phyloP scores from a whole-genome alignment of 1,284 basidiomycete species.

The Neonothopanus nambi region DNA sequence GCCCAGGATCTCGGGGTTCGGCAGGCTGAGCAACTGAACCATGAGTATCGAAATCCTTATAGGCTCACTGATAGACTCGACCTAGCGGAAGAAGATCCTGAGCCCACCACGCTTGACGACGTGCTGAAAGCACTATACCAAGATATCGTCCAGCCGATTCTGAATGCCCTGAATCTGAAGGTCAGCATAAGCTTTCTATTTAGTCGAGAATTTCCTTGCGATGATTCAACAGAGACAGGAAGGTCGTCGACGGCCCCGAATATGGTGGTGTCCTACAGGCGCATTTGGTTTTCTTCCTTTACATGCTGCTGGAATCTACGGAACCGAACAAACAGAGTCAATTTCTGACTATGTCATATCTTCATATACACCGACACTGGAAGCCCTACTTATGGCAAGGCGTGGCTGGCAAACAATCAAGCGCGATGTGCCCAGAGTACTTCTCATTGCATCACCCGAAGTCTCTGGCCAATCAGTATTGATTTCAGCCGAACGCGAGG shows the following conservation, averaged over 20 bases:
- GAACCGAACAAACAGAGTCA: not conserved
- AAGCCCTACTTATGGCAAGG: conserved; percentile 1
- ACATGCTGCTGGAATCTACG: conserved; percentile 9
- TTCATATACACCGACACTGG: conserved; percentile 4
- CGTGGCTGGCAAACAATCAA: not conserved
- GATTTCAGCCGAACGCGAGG: not conserved
- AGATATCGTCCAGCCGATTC: too few species aligned
- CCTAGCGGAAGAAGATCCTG: too few species aligned
- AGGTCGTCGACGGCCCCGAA: not conserved
- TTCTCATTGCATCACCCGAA: not conserved
- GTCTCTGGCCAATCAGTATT: not conserved
- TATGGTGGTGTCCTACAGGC: conserved; percentile 5
- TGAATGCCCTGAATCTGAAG: too few species aligned
- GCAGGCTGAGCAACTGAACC: too few species aligned
- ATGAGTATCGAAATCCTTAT: too few species aligned
- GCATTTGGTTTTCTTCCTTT: conserved; percentile 4
- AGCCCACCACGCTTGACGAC: too few species aligned
- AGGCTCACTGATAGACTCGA: too few species aligned
- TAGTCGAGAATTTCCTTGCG: too few species aligned
- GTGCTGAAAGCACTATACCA: too few species aligned
- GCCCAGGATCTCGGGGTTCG: too few species aligned
- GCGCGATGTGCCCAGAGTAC: not conserved
- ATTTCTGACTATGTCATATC: conserved; percentile 6
- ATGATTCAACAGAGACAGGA: not conserved
- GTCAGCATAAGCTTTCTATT: too few species aligned